Conservation (phyloP, 208 protist genomes). For the Naegleria lovaniensis region DNA sequence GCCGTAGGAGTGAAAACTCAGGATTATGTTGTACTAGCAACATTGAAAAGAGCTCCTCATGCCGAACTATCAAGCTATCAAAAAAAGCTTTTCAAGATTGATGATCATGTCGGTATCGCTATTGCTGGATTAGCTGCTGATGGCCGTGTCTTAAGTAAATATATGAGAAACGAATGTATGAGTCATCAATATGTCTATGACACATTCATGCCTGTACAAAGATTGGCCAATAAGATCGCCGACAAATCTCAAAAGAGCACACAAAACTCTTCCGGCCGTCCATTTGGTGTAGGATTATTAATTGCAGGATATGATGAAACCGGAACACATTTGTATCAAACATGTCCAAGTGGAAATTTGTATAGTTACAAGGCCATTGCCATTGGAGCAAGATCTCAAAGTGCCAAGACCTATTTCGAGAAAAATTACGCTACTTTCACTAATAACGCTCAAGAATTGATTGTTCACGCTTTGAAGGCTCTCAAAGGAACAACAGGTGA, state of each 20-base stretch:
- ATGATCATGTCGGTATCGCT: conserved; percentile 95
- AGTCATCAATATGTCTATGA: conserved; percentile 85
- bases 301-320: conserved; percentile 80
- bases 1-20: conserved; percentile 91
- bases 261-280: conserved; percentile 83
- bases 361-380: conserved; percentile 95
- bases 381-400: conserved; percentile 97
- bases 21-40: conserved; percentile 83
- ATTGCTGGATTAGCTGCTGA: conserved; percentile 96
- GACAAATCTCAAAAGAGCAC: conserved; percentile 62
- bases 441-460: conserved; percentile 66
- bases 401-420: conserved; percentile 97
- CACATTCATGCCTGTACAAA: conserved; percentile 46
- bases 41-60: conserved; percentile 80
- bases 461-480: conserved; percentile 80
- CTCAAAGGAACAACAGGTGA: conserved; percentile 79
- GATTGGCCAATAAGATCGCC: conserved; percentile 53
- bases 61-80: conserved; percentile 95
- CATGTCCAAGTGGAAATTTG: conserved; percentile 90
- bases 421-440: conserved; percentile 85
- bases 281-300: conserved; percentile 98
- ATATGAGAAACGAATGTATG: conserved; percentile 91
- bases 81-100: conserved; percentile 94
- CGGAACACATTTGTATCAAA: conserved; percentile 90
- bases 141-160: conserved; percentile 83